A percentile compares a stretch with the other conserved stretches of the same genome.
Evolutionary conservation across 2,329 filamentous ascomycete species (phyloP).

Genomic region (Acarospora socialis): DNA sequence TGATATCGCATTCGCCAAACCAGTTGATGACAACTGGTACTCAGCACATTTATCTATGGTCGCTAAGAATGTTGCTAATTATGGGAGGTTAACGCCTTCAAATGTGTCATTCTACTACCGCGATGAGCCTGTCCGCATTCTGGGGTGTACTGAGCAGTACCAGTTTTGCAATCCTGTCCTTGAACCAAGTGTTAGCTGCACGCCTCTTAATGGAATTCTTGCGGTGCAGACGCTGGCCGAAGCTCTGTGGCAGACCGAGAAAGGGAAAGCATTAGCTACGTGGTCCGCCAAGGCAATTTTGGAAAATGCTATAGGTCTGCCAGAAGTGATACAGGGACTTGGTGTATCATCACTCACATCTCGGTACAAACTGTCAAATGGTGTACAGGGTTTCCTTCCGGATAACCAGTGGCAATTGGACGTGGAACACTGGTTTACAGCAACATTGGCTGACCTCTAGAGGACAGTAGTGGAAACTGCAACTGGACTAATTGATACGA

Average conservation of each 20-base stretch:
- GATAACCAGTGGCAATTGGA: slow-evolving; percentile 10
- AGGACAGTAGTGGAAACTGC: neutral
- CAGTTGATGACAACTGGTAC: neutral
- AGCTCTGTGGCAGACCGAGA: too few species aligned
- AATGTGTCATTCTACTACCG: slow-evolving; percentile 5
- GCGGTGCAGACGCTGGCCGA: slow-evolving; percentile 1
- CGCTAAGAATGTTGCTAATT: neutral
- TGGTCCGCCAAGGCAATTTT: neutral
- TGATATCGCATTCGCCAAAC: neutral
- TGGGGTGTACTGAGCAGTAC: slow-evolving; percentile 15
- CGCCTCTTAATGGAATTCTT: slow-evolving; percentile 12
- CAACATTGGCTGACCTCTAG: neutral
- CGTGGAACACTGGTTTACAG: slow-evolving; percentile 1
- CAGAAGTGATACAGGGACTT: neutral
- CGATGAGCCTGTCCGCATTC: slow-evolving; percentile 4
- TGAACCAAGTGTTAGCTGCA: slow-evolving; percentile 9
- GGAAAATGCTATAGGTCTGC: neutral
- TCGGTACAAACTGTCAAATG: slow-evolving; percentile 5
- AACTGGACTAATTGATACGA: neutral
- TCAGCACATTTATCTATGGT: neutral
- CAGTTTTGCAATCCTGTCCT: slow-evolving; percentile 14
- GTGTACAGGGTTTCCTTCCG: slow-evolving; percentile 19
- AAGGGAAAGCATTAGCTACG: neutral
- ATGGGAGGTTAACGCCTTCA: too few species aligned
- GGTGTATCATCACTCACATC: too few species aligned